Conservation (phyloP, 2,329 filamentous ascomycete species). For the Ilyonectria destructans region DNA sequence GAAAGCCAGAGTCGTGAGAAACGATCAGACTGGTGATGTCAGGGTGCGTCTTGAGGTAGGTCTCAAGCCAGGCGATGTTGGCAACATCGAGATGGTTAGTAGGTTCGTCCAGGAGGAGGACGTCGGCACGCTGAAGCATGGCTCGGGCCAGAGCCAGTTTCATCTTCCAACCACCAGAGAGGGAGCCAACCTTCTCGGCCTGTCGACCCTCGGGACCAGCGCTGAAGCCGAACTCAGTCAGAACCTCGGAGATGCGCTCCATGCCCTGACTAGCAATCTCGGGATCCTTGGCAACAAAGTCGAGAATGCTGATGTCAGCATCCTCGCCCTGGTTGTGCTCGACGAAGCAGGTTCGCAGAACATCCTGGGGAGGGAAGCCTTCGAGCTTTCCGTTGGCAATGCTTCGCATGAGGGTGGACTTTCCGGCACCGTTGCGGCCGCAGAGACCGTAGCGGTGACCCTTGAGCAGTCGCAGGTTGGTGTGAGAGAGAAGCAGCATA, state of each 20-base stretch:
- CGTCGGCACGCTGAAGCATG: slow-evolving; percentile 97
- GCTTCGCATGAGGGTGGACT: slow-evolving; percentile 98
- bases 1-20: slow-evolving; percentile 97
- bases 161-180: slow-evolving; percentile 99
- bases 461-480: slow-evolving; percentile 93
- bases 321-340: slow-evolving; percentile 99
- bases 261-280: slow-evolving; percentile 84
- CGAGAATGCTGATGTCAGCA: slow-evolving; percentile 94
- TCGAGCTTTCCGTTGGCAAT: slow-evolving; percentile 97
- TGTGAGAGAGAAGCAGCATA: slow-evolving; percentile 96
- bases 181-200: slow-evolving; percentile 89
- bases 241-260: slow-evolving; percentile 86
- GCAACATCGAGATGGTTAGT: slow-evolving; percentile 98
- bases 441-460: slow-evolving; percentile 98
- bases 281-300: slow-evolving; percentile 93
- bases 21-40: slow-evolving; percentile 98
- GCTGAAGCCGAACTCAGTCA: slow-evolving; percentile 95
- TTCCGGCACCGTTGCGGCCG: slow-evolving; percentile 96
- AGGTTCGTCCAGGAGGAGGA: slow-evolving; percentile 96
- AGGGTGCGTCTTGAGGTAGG: slow-evolving; percentile 95
- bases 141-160: slow-evolving; percentile 96
- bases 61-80: slow-evolving; percentile 96
- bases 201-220: slow-evolving; percentile 91
- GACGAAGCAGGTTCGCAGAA: slow-evolving; percentile 96
- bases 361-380: slow-evolving; percentile 93